Base-by-base conservation (phyloP, 805 yeast genomes). In the Kazachstania martiniae region DNA sequence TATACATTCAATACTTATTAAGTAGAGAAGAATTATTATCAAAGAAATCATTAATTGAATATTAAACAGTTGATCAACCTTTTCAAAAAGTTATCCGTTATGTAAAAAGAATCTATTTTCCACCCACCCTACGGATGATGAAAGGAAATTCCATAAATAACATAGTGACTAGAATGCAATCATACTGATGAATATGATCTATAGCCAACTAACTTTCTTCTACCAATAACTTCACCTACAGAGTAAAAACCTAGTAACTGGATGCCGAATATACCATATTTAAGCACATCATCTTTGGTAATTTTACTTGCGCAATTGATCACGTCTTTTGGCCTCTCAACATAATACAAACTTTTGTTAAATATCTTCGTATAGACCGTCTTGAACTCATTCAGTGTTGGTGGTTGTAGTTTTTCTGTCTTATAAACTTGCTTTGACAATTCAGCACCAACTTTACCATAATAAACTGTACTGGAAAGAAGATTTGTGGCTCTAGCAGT, bases 401-500 rank as follows among this genome's bases (percentile, higher is more conserved):
- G 98, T 42, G 97, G 97, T 40, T 93, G 83, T 49, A 91, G 66
- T 43, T 86, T 94, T 67, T 91, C 98, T 62, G 82, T 81, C 55
- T 77, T 64, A 74, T 89, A 91, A 41, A 91, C 82, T 61, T 63
- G 66, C 48, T 62, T 62, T 14, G 72, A 65, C 28, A 70, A 43
- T 52, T 72, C 74, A 37, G 59, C 66, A 31, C 66, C 57, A 28
- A 70, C 74, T 48, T 71, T 72, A 36, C 76, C 65, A 82, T 91
- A 91, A 80, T 84, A 91, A 37, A 83, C 59, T 37, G 62, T 54
- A 40, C 66, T 49, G 62, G 77, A 71, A 44, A 67, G 56, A 32
- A 56, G 36, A 37, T 28, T 18, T 17, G 34, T 29, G 41, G 61
- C 54, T 42, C 38, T 53, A 30, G 48, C 30, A 32, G 50, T 37